phyloP scores from a whole-genome alignment of 805 yeast genomes.

The Starmerella lactis-condensi region DNA sequence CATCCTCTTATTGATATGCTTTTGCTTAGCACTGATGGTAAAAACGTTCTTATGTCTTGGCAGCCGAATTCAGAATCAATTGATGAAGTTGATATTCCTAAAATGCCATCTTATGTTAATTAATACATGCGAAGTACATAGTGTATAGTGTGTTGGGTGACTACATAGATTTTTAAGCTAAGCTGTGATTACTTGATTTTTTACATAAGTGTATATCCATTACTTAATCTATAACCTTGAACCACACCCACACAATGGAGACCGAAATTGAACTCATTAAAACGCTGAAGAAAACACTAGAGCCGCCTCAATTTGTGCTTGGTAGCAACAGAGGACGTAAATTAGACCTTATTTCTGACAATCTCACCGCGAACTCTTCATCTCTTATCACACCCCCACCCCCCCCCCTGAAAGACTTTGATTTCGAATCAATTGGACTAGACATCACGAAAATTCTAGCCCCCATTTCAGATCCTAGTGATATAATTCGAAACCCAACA shows the following conservation, averaged over 20 bases:
- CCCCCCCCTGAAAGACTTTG: no score
- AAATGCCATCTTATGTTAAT: conserved; percentile 8
- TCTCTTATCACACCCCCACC: no score
- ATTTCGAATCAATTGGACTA: no score
- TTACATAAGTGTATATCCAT: no score
- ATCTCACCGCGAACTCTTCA: conserved; percentile 30
- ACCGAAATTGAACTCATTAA: not conserved
- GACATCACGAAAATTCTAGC: conserved; percentile 26
- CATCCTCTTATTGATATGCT: conserved; percentile 9
- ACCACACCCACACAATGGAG: no score
- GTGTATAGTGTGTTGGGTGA: no score
- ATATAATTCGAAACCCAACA: conserved; percentile 52
- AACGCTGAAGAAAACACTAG: conserved; percentile 1
- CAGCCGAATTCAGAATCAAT: conserved; percentile 8
- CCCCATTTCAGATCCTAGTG: conserved; percentile 68
- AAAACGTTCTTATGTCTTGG: conserved; percentile 12
- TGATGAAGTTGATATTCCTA: conserved; percentile 5
- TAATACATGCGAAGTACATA: not conserved
- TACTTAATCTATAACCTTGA: no score
- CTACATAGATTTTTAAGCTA: no score
- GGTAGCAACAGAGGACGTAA: conserved; percentile 39
- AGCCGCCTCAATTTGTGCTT: not conserved
- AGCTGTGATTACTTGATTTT: no score
- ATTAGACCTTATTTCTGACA: conserved; percentile 32
- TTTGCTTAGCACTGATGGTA: conserved; percentile 11